phyloP scores from a whole-genome alignment of 306 rosid species.

The Benincasa hispida region DNA sequence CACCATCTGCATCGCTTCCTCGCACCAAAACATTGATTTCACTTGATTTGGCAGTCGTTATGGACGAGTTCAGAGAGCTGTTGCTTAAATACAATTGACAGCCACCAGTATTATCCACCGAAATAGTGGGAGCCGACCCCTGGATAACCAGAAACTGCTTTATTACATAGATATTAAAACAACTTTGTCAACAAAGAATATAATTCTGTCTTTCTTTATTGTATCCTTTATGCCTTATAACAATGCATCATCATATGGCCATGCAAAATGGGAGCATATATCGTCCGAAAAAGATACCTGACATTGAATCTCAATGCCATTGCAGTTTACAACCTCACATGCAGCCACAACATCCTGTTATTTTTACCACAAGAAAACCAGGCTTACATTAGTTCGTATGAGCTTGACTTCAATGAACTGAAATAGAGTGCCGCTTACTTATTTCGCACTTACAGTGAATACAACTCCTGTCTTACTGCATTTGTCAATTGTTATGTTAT shows the following conservation, averaged over 20 bases:
- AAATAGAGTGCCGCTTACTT: conserved; percentile 4
- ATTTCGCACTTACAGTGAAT: conserved; percentile 50
- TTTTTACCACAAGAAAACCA: conserved; percentile 6
- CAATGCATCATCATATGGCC: background rate
- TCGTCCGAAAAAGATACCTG: conserved; percentile 38
- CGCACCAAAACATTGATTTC: conserved; percentile 92
- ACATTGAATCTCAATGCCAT: conserved; percentile 86
- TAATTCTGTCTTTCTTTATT: background rate
- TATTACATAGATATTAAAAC: background rate
- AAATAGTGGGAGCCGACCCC: conserved; percentile 94
- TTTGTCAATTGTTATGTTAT: conserved; percentile 89
- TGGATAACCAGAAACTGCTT: conserved; percentile 12
- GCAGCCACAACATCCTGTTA: conserved; percentile 98
- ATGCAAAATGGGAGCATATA: background rate
- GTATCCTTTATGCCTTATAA: background rate
- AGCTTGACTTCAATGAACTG: background rate
- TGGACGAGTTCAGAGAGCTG: conserved; percentile 56
- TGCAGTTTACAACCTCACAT: conserved; percentile 90
- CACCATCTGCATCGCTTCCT: conserved; percentile 53
- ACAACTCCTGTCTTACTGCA: conserved; percentile 86
- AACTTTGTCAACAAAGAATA: background rate
- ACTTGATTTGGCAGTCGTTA: conserved; percentile 92
- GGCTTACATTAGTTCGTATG: background rate
- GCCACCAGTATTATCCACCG: conserved; percentile 81
- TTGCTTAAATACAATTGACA: conserved; percentile 88